Base-by-base conservation (phyloP, 2,329 filamentous ascomycete species). In the Anthostomella pinea region DNA sequence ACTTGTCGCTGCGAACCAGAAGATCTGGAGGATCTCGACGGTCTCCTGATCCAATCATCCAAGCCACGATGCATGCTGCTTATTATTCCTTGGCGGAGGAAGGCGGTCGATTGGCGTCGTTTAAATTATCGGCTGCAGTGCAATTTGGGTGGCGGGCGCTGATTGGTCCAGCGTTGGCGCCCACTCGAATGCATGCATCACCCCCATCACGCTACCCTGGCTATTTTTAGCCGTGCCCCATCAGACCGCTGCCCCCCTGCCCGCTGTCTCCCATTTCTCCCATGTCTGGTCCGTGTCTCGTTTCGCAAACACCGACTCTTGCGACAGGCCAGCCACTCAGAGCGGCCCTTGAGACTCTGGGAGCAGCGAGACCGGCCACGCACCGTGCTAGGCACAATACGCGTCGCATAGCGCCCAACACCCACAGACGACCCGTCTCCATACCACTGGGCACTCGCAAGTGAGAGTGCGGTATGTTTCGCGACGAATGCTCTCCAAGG, bases 301-400 rank as follows among this genome's bases (percentile, higher is more conserved):
- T 56, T 54, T 55, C 53, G 54, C 53, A 57, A 56, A 57, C 53
- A 51, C 46, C 39, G 39, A 41, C 28, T 52, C 53, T 35, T 54
- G 46, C 43, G 33, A 23, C 11, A 35, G 32, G 38, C 18, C 37
- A 40, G 23, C 54, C 54, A 57, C 31, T 56, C 43, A 56, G 25
- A 43, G 42, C 21, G 25, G 31, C 29, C 26, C 30, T 41, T 33
- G 24, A 31, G 33, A 14, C 41, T 45, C 44, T 41, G 42, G n/a
- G n/a, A n/a, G n/a, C 21, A 23, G 18, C 17, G 37, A 39, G 45
- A 44, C 44, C 28, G 33, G 38, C 33, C 34, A 41, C 35, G 41
- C 45, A 42, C 43, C 32, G 46, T 43, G 46, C 41, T 43, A 39
- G 42, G 39, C 28, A 25, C 25, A 32, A 42, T 34, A 36, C 41